Conservation (phyloP, 2,329 filamentous ascomycete genomes). For the Xylariaceae sp. region DNA sequence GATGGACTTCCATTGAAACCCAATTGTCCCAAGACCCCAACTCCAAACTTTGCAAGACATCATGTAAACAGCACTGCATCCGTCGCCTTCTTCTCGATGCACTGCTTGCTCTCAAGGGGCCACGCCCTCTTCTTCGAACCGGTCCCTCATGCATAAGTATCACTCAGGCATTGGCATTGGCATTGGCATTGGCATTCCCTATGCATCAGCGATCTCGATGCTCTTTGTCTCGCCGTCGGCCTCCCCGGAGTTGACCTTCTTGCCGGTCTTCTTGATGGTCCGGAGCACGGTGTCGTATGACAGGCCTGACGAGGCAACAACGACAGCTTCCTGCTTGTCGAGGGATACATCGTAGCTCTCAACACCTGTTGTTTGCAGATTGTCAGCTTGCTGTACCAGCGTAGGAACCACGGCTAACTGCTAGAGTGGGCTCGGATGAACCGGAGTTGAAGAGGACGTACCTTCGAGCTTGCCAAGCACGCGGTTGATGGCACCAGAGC, state of each 20-base stretch:
- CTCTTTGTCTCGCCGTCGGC: constrained; percentile 61
- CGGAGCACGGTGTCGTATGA: constrained; percentile 76
- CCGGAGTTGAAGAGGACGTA: constrained; percentile 38
- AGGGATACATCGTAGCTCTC: constrained; percentile 84
- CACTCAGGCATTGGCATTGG: neutral
- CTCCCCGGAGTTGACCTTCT: constrained; percentile 77
- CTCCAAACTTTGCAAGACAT: no score
- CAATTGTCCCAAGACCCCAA: no score
- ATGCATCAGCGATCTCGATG: constrained; percentile 40
- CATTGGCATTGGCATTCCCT: neutral
- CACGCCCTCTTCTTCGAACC: no score
- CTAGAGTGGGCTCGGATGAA: neutral
- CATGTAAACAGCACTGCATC: no score
- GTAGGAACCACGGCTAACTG: neutral
- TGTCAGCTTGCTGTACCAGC: neutral
- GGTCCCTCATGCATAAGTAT: no score
- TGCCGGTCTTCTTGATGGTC: constrained; percentile 93
- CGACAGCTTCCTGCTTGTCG: constrained; percentile 75
- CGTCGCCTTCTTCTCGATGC: no score
- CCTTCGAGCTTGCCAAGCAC: constrained; percentile 90
- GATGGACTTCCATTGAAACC: no score
- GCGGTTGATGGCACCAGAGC: constrained; percentile 88
- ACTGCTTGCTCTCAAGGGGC: no score
- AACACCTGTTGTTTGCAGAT: constrained; percentile 57
- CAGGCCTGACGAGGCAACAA: constrained; percentile 66